Conservation (phyloP, 2,329 filamentous ascomycete species). For the Cephalotrichum gorgonifer region DNA sequence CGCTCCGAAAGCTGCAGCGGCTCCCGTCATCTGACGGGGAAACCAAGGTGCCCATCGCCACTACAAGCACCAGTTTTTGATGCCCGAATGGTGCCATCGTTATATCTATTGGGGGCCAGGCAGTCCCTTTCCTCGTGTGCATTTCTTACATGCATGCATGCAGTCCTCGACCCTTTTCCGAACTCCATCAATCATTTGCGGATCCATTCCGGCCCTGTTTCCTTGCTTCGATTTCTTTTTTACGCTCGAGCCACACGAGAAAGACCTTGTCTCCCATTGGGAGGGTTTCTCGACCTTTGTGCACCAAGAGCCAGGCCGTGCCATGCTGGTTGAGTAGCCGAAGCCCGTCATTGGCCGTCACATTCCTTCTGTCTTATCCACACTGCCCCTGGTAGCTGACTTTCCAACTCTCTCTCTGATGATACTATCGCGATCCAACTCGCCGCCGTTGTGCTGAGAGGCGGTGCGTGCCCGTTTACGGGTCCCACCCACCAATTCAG, state of each 20-base stretch:
- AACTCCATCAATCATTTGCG: not conserved
- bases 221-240: not conserved
- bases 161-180: not conserved
- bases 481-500: not conserved
- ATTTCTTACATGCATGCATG: not conserved
- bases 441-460: not conserved
- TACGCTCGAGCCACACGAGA: not conserved
- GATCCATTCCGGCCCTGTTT: not conserved
- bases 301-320: no score
- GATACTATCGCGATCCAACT: not conserved
- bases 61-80: not conserved
- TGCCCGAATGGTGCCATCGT: conserved; percentile 4
- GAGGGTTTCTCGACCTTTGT: no score
- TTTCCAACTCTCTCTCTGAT: not conserved
- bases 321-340: no score
- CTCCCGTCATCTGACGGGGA: not conserved
- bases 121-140: not conserved
- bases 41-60: not conserved
- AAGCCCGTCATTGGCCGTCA: no score
- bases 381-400: no score
- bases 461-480: not conserved
- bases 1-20: not conserved
- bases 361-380: not conserved
- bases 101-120: not conserved
- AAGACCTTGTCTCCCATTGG: not conserved